Percentiles rank a stretch among this genome's conserved stretches.
phyloP scores from a whole-genome alignment of 768 basidiomycete genomes.

The Suillus luteus region DNA sequence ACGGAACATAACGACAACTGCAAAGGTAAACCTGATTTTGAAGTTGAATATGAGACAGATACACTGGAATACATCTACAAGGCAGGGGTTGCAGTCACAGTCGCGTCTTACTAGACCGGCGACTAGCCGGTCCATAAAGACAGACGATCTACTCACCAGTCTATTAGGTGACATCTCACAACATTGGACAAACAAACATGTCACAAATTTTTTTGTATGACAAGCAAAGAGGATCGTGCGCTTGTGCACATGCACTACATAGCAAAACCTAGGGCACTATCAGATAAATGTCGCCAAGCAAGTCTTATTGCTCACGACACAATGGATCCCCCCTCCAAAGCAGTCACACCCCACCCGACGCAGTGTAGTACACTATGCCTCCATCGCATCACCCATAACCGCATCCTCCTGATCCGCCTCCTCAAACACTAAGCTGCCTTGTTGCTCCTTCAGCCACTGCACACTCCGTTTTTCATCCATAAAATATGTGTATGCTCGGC shows the following conservation, averaged over 20 bases:
- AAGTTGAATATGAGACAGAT: neutral
- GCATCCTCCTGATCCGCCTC: slow-evolving; percentile 45
- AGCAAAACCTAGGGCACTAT: neutral
- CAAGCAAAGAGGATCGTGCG: too few species aligned
- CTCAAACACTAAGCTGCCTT: slow-evolving; percentile 73
- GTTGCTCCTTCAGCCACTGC: slow-evolving; percentile 87
- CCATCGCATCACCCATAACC: slow-evolving; percentile 37
- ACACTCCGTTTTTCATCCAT: slow-evolving; percentile 93
- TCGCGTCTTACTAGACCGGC: neutral
- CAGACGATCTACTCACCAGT: neutral
- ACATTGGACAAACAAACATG: neutral
- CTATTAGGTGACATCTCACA: neutral
- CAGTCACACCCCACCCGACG: too few species aligned
- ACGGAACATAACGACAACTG: neutral
- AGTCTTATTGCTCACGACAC: neutral
- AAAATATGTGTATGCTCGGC: slow-evolving; percentile 85
- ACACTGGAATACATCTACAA: neutral
- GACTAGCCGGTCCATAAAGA: neutral
- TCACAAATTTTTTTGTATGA: neutral
- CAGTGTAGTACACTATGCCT: slow-evolving; percentile 22
- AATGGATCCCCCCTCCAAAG: neutral
- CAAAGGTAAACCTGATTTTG: neutral
- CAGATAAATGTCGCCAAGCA: neutral
- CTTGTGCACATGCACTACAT: neutral
- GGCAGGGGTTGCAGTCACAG: neutral